Conservation (phyloP, 768 basidiomycete species). For the Boletellus sp. region DNA sequence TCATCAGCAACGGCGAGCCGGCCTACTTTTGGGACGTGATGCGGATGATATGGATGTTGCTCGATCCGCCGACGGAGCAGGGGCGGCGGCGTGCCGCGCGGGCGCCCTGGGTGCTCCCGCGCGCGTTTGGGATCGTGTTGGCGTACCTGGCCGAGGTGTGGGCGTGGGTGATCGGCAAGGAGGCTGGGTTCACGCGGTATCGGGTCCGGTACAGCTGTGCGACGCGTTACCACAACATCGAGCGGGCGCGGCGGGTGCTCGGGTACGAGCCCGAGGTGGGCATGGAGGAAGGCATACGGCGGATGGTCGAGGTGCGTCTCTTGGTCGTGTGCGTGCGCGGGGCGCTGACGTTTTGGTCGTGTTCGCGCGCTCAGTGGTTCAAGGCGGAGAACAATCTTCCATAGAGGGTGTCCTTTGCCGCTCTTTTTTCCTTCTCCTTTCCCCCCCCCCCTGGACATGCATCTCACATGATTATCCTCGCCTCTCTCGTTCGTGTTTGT, state of each 20-base stretch:
- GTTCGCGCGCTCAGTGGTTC: constrained; percentile 21
- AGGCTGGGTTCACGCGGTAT: constrained; percentile 82
- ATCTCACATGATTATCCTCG: no score
- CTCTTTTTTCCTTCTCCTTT: not conserved
- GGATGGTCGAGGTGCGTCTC: constrained; percentile 63
- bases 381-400: constrained; percentile 30
- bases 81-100: constrained; percentile 44
- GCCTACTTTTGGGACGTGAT: constrained; percentile 95
- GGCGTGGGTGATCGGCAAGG: constrained; percentile 68
- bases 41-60: constrained; percentile 70
- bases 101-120: constrained; percentile 49
- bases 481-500: no score
- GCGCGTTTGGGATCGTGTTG: constrained; percentile 61
- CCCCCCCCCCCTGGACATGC: not conserved
- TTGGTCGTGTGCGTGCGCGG: not conserved
- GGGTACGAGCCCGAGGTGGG: constrained; percentile 93
- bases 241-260: constrained; percentile 84
- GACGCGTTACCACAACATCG: constrained; percentile 87
- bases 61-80: constrained; percentile 45
- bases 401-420: constrained; percentile 7
- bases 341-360: not conserved
- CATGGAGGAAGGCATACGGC: constrained; percentile 80
- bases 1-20: constrained; percentile 97
- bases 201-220: constrained; percentile 79
- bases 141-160: constrained; percentile 73